Conservation (phyloP, 176 grass and related monocot genomes). For the Melocanna baccifera region DNA sequence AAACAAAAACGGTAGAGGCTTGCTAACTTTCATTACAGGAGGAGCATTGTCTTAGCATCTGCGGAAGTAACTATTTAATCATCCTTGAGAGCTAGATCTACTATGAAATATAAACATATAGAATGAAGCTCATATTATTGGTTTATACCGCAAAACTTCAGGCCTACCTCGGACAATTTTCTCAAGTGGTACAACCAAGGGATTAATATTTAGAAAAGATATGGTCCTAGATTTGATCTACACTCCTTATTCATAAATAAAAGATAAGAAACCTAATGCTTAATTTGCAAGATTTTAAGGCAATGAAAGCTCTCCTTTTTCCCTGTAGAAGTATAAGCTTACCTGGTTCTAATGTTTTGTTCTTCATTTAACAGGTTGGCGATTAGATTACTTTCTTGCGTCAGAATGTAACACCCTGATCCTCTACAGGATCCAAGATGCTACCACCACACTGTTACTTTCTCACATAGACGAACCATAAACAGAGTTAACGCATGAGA, state of each 20-base stretch:
- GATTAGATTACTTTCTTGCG: conserved; percentile 81
- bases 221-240: neutral
- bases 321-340: neutral
- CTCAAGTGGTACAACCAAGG: neutral
- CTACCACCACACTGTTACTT: too few species aligned
- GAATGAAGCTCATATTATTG: neutral
- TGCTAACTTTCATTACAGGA: neutral
- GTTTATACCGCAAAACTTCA: neutral
- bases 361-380: conserved; percentile 57
- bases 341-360: neutral
- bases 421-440: too few species aligned
- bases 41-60: neutral
- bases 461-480: too few species aligned
- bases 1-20: neutral
- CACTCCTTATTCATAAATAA: neutral
- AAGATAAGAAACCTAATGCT: neutral
- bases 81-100: neutral
- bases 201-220: neutral
- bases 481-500: too few species aligned
- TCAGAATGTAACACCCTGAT: too few species aligned
- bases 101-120: neutral
- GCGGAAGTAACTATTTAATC: neutral
- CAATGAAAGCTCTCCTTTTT: neutral
- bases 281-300: neutral
- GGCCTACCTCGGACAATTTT: neutral